Percentiles rank a stretch among this genome's conserved stretches.
phyloP scores from a whole-genome alignment of 1,139 yeast genomes.

The Candida labiduridarum region DNA sequence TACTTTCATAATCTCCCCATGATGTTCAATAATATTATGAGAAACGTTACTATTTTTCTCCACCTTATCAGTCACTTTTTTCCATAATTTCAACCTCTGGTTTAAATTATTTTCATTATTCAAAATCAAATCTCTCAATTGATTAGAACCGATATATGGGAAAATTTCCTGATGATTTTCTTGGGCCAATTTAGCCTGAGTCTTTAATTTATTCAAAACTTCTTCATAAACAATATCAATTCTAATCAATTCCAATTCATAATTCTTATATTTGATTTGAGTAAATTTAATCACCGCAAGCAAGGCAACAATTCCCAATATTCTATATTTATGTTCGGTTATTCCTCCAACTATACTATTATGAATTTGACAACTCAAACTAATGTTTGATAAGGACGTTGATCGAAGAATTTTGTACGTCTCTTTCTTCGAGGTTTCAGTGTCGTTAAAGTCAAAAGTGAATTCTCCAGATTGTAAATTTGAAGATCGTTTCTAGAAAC shows the following conservation, averaged over 20 bases:
- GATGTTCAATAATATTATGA: constrained; percentile 63
- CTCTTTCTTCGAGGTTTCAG: constrained; percentile 31
- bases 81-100: constrained; percentile 62
- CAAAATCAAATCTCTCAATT: constrained; percentile 72
- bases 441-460: constrained; percentile 33
- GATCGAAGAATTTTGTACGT: constrained; percentile 64
- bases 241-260: constrained; percentile 31
- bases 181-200: constrained; percentile 33
- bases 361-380: constrained; percentile 61
- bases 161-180: constrained; percentile 24
- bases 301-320: constrained; percentile 28
- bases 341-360: constrained; percentile 56
- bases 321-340: constrained; percentile 37
- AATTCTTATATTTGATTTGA: constrained; percentile 36
- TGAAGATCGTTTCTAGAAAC: constrained; percentile 34
- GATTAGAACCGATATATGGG: constrained; percentile 69
- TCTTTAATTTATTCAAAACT: constrained; percentile 49
- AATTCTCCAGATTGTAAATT: constrained; percentile 26
- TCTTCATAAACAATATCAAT: constrained; percentile 42
- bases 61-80: constrained; percentile 54
- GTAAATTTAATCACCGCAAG: constrained; percentile 24
- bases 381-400: constrained; percentile 67
- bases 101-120: constrained; percentile 45
- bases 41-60: constrained; percentile 70
- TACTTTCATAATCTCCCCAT: constrained; percentile 85